These are phyloP conservation scores for Hygrocybe punicea DNA, from an alignment of 768 basidiomycete species.

Conservation along the genomic window DNA sequence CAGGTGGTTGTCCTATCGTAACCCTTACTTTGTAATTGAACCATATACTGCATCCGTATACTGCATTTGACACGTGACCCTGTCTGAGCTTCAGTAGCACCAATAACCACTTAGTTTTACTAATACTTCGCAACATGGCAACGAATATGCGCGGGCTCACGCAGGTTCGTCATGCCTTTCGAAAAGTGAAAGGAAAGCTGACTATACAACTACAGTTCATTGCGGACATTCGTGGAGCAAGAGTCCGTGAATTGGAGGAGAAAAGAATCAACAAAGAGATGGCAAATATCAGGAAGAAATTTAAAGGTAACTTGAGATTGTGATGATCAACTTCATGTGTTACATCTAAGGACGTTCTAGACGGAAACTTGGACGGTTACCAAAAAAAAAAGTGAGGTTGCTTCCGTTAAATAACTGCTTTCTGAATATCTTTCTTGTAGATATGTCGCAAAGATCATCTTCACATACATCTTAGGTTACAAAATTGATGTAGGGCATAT, in stretches of 20 bases:
- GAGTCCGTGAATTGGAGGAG: constrained; percentile 95
- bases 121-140: constrained; percentile 57
- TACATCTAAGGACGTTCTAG: constrained; percentile 34
- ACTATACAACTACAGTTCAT: constrained; percentile 68
- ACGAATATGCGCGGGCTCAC: constrained; percentile 89
- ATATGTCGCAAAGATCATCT: constrained; percentile 98
- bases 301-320: constrained; percentile 65
- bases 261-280: constrained; percentile 99
- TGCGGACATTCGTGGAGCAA: constrained; percentile 94
- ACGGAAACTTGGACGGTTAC: constrained; percentile 84
- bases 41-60: too few relatives aligned
- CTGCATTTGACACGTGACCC: too few relatives aligned
- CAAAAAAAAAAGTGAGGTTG: constrained; percentile 82
- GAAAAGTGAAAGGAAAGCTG: background rate
- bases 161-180: constrained; percentile 54
- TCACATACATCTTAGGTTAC: constrained; percentile 98
- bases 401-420: background rate
- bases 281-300: constrained; percentile 99
- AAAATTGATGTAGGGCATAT: constrained; percentile 99
- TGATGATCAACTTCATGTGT: background rate
- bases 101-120: too few relatives aligned
- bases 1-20: too few relatives aligned
- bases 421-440: constrained; percentile 34
- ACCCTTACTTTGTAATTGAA: too few relatives aligned
- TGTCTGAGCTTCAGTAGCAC: too few relatives aligned